phyloP scores from a whole-genome alignment of 441 rosid genomes.

The Francoa sonchifolia region DNA sequence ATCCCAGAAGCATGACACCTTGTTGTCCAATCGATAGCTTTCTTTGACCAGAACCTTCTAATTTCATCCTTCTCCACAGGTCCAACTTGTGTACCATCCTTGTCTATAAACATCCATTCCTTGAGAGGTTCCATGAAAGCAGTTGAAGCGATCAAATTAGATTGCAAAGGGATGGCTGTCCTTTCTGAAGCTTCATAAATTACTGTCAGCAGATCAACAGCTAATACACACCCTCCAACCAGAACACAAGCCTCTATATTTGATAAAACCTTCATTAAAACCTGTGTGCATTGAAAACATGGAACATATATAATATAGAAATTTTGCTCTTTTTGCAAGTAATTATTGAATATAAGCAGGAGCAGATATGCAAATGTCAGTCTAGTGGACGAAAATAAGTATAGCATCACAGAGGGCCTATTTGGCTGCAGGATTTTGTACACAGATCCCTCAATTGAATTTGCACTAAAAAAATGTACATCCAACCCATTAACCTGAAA shows the following conservation, averaged over 20 bases:
- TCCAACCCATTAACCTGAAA: not conserved
- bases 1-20: constrained; percentile 96
- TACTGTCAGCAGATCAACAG: constrained; percentile 89
- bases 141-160: constrained; percentile 93
- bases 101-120: constrained; percentile 91
- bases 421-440: no score
- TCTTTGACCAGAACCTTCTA: constrained; percentile 95
- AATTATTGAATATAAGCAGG: constrained; percentile 1
- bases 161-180: constrained; percentile 92
- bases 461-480: not conserved
- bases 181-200: constrained; percentile 97
- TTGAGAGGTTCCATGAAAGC: constrained; percentile 99
- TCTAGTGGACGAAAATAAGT: not conserved
- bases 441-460: no score
- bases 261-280: constrained; percentile 79
- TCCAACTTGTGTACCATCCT: constrained; percentile 74
- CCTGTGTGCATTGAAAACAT: constrained; percentile 36
- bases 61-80: constrained; percentile 95
- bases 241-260: constrained; percentile 90
- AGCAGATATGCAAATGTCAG: constrained; percentile 2
- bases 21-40: constrained; percentile 80
- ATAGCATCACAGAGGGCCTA: no score
- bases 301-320: constrained; percentile 5
- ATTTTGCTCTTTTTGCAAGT: not conserved
- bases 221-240: constrained; percentile 96